phyloP scores from a whole-genome alignment of 805 yeast genomes.

The Saccharomycopsis capsularis region DNA sequence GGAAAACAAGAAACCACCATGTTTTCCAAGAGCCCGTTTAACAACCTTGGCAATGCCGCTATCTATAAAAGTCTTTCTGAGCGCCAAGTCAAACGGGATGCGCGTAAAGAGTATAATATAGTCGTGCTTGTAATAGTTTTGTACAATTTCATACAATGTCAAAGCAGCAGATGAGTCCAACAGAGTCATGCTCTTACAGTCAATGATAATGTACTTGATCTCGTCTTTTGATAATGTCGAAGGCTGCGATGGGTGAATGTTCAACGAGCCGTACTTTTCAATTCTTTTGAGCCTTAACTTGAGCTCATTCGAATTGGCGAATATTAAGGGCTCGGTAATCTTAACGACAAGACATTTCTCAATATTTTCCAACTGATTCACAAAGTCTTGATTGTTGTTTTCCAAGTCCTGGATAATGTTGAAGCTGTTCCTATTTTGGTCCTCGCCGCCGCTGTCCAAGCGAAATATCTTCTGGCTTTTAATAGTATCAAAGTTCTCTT shows the following conservation, averaged over 20 bases:
- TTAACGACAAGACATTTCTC: constrained; percentile 75
- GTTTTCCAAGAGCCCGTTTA: constrained; percentile 10
- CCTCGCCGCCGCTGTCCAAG: not conserved
- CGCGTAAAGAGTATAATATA: constrained; percentile 31
- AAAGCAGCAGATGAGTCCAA: constrained; percentile 79
- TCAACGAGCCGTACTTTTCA: constrained; percentile 70
- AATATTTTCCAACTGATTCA: constrained; percentile 34
- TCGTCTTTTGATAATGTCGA: constrained; percentile 23
- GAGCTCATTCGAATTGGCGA: constrained; percentile 77
- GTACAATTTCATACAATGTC: constrained; percentile 53
- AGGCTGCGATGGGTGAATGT: constrained; percentile 55
- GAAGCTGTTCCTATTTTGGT: too few species aligned
- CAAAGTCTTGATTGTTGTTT: constrained; percentile 1
- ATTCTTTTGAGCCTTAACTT: constrained; percentile 59
- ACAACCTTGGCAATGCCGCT: constrained; percentile 28
- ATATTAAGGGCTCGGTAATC: constrained; percentile 82
- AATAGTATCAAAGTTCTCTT: constrained; percentile 19
- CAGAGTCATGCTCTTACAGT: constrained; percentile 73
- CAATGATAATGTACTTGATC: constrained; percentile 57
- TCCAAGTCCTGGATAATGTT: constrained; percentile 3
- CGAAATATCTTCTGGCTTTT: not conserved
- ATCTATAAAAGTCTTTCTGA: constrained; percentile 26
- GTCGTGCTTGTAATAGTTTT: constrained; percentile 35
- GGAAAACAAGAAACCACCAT: constrained; percentile 8
- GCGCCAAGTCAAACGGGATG: constrained; percentile 26